A percentile compares a stretch with the other conserved stretches of the same genome.
These are phyloP conservation scores for Boletus eberwhitei DNA, from an alignment of 768 basidiomycete species.

Conservation along the genomic window DNA sequence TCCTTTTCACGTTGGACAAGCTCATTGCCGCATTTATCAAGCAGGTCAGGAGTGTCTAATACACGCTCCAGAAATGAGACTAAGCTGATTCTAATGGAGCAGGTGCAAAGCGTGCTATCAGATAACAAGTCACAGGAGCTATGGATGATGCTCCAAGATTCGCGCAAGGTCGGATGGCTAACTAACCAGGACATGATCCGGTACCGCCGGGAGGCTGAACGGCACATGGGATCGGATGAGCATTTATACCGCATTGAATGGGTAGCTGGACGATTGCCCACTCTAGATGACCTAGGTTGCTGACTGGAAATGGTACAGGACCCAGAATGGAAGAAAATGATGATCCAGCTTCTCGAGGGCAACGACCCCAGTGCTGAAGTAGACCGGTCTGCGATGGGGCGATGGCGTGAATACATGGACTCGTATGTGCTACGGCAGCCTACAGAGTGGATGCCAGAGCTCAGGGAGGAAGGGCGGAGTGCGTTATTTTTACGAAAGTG, in stretches of 20 bases:
- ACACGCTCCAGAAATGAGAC: background rate
- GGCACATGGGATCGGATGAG: constrained; percentile 69
- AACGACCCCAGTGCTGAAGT: constrained; percentile 65
- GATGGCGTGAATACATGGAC: constrained; percentile 75
- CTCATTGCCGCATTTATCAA: constrained; percentile 86
- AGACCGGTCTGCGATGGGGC: constrained; percentile 44
- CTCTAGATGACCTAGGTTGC: constrained; percentile 1
- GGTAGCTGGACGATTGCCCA: constrained; percentile 43
- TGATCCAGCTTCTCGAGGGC: constrained; percentile 55
- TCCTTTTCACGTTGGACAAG: constrained; percentile 92
- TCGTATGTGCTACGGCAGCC: constrained; percentile 68
- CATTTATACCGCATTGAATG: constrained; percentile 78
- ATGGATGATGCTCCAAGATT: constrained; percentile 68
- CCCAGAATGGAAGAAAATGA: constrained; percentile 50
- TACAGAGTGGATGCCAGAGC: constrained; percentile 64
- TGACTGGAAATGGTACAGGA: constrained; percentile 41
- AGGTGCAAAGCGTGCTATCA: constrained; percentile 84
- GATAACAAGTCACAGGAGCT: constrained; percentile 88
- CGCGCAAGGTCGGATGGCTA: constrained; percentile 50
- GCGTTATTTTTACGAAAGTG: constrained; percentile 60
- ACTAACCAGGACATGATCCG: constrained; percentile 66
- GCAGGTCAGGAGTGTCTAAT: constrained; percentile 53
- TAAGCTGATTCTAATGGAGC: constrained; percentile 10
- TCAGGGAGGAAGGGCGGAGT: constrained; percentile 34
- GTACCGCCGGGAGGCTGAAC: constrained; percentile 79